These are phyloP conservation scores for Periconia sp. DNA, from an alignment of 2,329 filamentous ascomycete genomes.

Conservation along the genomic window DNA sequence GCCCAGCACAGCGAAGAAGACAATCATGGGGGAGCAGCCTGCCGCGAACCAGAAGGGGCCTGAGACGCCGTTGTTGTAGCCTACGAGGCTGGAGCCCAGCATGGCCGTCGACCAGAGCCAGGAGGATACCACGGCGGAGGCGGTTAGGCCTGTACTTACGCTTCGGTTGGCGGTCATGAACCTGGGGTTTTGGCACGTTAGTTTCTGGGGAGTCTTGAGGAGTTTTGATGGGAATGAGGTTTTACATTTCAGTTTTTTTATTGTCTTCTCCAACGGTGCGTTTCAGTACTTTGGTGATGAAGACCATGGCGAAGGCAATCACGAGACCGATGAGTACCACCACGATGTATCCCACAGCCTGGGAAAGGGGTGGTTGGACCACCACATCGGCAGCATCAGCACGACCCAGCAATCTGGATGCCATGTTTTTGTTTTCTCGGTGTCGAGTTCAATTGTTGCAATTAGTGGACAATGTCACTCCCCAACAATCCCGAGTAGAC, in stretches of 20 bases:
- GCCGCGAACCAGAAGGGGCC: constrained; percentile 60
- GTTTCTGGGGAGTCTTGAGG: no score
- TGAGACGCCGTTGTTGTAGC: constrained; percentile 54
- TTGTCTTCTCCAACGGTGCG: constrained; percentile 55
- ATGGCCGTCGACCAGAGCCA: constrained; percentile 46
- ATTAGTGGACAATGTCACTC: no score
- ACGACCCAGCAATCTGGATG: constrained; percentile 1
- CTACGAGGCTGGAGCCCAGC: constrained; percentile 53
- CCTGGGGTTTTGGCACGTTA: constrained; percentile 22
- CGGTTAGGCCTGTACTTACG: constrained; percentile 21
- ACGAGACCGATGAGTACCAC: constrained; percentile 46
- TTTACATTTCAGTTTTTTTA: constrained; percentile 53
- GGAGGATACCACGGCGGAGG: constrained; percentile 21
- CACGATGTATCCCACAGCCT: constrained; percentile 47
- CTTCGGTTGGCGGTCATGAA: constrained; percentile 29
- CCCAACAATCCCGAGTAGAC: no score
- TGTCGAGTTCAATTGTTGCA: no score
- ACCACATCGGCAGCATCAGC: constrained; percentile 9
- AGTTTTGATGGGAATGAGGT: no score
- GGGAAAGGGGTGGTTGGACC: constrained; percentile 21
- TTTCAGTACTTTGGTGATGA: constrained; percentile 51
- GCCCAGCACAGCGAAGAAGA: constrained; percentile 52
- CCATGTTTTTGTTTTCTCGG: not conserved
- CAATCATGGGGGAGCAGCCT: constrained; percentile 59
- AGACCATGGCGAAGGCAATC: constrained; percentile 51